phyloP scores from a whole-genome alignment of 208 protist species.

The Wallacemonas rigidus region DNA sequence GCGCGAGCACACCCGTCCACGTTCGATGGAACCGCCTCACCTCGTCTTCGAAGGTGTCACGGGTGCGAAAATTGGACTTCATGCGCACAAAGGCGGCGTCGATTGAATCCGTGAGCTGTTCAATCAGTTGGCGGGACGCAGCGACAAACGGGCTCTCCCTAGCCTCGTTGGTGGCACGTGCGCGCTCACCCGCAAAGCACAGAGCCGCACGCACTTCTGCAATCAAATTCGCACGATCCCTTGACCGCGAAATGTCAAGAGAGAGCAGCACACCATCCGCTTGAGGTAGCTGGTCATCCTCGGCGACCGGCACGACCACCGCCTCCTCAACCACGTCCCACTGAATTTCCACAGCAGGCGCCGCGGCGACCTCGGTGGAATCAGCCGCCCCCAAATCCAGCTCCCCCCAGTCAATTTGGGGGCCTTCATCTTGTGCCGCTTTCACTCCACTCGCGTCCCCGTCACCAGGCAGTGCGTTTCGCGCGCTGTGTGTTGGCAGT shows the following conservation, averaged over 20 bases:
- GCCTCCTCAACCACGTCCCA: conserved; percentile 36
- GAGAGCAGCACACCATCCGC: conserved; percentile 36
- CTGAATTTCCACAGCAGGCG: conserved; percentile 26
- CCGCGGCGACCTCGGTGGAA: background rate
- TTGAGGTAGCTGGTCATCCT: conserved; percentile 25
- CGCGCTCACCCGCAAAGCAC: conserved; percentile 62
- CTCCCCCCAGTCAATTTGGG: conserved; percentile 78
- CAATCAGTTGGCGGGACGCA: conserved; percentile 19
- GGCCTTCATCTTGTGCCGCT: conserved; percentile 14
- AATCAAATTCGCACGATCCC: conserved; percentile 46
- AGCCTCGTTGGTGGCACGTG: conserved; percentile 23
- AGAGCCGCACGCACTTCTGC: conserved; percentile 44
- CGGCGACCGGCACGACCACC: conserved; percentile 15
- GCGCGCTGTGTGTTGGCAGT: background rate
- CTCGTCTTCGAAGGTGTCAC: conserved; percentile 41
- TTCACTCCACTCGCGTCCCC: background rate
- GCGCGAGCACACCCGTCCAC: conserved; percentile 32
- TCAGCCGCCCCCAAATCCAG: conserved; percentile 13
- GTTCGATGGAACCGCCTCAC: conserved; percentile 47
- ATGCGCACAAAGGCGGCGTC: conserved; percentile 64
- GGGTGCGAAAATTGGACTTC: conserved; percentile 43
- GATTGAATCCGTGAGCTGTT: conserved; percentile 31
- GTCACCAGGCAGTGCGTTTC: background rate
- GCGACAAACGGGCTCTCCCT: conserved; percentile 2
- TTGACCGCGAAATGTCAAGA: conserved; percentile 35